Conservation (phyloP, 2,329 filamentous ascomycete species). For the Parastagonospora nodorum region DNA sequence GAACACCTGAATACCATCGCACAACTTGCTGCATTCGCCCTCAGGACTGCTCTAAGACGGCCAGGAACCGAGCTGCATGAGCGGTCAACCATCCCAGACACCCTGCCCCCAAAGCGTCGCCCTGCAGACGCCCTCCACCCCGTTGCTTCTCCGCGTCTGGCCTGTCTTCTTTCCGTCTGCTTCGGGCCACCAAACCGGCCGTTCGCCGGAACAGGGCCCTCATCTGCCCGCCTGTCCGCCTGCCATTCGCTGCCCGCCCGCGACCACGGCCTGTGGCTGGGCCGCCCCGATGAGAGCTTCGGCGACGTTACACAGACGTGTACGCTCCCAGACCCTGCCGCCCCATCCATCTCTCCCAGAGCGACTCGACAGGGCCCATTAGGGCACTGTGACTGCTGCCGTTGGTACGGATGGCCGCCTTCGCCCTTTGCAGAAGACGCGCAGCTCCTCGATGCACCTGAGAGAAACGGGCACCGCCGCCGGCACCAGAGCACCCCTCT, state of each 20-base stretch:
- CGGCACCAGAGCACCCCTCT: constrained; percentile 26
- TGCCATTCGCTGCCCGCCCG: constrained; percentile 4
- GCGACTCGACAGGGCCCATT: constrained; percentile 7
- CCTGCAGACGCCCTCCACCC: constrained; percentile 39
- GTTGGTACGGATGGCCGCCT: constrained; percentile 13
- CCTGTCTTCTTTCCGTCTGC: constrained; percentile 28
- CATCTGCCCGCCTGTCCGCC: constrained; percentile 10
- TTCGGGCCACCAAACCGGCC: constrained; percentile 18
- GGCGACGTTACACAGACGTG: constrained; percentile 5
- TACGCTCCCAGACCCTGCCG: constrained; percentile 11
- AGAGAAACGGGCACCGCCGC: constrained; percentile 22
- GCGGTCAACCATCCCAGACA: constrained; percentile 32
- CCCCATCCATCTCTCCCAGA: constrained; percentile 8
- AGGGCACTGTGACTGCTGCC: not conserved
- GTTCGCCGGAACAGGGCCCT: constrained; percentile 10
- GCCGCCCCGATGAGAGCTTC: not conserved
- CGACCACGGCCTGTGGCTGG: not conserved
- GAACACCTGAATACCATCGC: not conserved
- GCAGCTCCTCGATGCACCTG: constrained; percentile 29
- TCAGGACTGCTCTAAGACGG: not conserved
- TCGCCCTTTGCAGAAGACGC: constrained; percentile 23
- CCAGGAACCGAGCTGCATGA: constrained; percentile 22
- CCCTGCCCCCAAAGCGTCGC: constrained; percentile 31
- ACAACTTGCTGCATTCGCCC: not conserved
- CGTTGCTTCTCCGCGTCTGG: constrained; percentile 25